These are phyloP conservation scores for Ganoderma lingzhi DNA, from an alignment of 1,284 basidiomycete genomes.

Conservation along the genomic window DNA sequence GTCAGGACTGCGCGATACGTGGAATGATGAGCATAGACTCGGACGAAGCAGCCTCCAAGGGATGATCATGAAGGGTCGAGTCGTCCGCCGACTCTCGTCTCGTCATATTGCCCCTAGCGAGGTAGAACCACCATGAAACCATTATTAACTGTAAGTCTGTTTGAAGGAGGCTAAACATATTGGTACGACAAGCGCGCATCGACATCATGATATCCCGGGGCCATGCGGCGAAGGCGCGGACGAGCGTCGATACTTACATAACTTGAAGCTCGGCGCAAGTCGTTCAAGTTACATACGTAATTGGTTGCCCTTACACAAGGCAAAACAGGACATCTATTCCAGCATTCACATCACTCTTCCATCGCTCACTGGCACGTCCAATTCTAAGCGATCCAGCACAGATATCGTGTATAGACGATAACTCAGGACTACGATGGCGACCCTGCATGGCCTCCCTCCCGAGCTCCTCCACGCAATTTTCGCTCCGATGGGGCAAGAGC, in stretches of 20 bases:
- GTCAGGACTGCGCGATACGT: no score
- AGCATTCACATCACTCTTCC: neutral
- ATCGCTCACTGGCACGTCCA: no score
- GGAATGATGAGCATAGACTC: no score
- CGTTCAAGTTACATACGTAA: neutral
- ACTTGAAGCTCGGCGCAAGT: neutral
- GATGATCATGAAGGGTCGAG: no score
- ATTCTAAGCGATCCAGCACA: neutral
- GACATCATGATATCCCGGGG: neutral
- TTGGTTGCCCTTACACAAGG: neutral
- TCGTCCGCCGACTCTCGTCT: neutral
- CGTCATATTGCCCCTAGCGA: neutral
- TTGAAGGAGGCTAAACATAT: no score
- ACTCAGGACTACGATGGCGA: neutral
- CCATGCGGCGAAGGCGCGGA: neutral
- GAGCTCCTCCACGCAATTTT: slow-evolving; percentile 1
- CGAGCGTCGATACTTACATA: neutral
- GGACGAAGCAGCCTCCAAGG: no score
- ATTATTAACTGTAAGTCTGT: neutral
- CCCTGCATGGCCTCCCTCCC: neutral
- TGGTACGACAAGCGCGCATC: neutral
- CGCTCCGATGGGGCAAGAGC: neutral
- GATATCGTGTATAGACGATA: neutral
- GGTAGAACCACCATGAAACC: neutral
- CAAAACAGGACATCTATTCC: neutral